Evolutionary conservation across 2,329 filamentous ascomycete genomes (phyloP).

Genomic region (Podosphaera fusca): DNA sequence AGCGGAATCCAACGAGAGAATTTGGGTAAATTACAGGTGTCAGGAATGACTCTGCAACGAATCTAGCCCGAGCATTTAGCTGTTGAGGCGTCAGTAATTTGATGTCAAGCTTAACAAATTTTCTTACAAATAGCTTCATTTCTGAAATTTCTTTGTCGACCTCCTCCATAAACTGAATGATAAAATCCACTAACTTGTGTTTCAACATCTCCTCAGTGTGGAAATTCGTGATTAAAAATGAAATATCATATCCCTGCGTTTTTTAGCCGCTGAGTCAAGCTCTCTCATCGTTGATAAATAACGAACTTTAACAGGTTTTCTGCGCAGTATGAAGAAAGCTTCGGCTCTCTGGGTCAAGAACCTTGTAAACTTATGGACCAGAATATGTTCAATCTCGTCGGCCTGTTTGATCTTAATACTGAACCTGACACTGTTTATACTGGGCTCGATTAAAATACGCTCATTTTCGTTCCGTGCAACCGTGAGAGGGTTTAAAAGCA

Average conservation of each 20-base stretch:
- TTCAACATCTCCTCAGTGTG: conserved; percentile 98
- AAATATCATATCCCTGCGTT: conserved; percentile 79
- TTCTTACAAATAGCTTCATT: conserved; percentile 95
- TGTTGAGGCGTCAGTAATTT: conserved; percentile 21
- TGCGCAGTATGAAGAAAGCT: conserved; percentile 84
- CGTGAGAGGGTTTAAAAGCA: conserved; percentile 73
- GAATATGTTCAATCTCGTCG: conserved; percentile 92
- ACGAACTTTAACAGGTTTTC: conserved; percentile 77
- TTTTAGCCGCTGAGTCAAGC: conserved; percentile 4
- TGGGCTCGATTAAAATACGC: conserved; percentile 84
- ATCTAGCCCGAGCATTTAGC: conserved; percentile 91
- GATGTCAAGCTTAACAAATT: not conserved
- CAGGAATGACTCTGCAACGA: conserved; percentile 94
- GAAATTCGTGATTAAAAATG: conserved; percentile 95
- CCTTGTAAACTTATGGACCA: conserved; percentile 94
- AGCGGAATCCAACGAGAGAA: not conserved
- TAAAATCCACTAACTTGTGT: conserved; percentile 97
- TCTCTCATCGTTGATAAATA: not conserved
- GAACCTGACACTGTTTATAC: conserved; percentile 87
- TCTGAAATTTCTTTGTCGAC: conserved; percentile 99
- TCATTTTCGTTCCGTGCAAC: conserved; percentile 94
- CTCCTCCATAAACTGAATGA: conserved; percentile 99
- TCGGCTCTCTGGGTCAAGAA: conserved; percentile 93
- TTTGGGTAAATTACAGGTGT: conserved; percentile 45
- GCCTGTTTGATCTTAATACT: conserved; percentile 99